A percentile compares a stretch with the other conserved stretches of the same genome.
Conservation (phyloP, 805 yeast species). For the Maudiozyma turicensis region DNA sequence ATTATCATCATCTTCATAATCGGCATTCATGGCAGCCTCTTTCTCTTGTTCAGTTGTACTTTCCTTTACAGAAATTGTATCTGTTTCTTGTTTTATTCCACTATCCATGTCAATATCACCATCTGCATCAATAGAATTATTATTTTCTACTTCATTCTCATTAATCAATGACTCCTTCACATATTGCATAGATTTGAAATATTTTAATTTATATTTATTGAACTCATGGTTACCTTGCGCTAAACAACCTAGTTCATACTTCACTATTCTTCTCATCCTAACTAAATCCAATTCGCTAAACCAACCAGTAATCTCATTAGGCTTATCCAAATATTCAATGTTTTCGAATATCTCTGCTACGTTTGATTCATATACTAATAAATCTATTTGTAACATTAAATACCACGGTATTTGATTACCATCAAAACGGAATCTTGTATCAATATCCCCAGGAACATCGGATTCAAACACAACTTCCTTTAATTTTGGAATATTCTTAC, state of each 20-base stretch:
- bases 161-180: constrained; percentile 31
- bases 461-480: constrained; percentile 27
- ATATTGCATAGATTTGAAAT: constrained; percentile 35
- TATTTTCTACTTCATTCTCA: constrained; percentile 10
- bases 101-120: constrained; percentile 20
- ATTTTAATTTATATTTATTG: constrained; percentile 32
- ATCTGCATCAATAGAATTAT: constrained; percentile 19
- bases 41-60: background rate
- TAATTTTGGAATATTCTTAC: constrained; percentile 25
- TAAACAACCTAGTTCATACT: constrained; percentile 60
- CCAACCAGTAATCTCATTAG: constrained; percentile 57
- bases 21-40: constrained; percentile 1
- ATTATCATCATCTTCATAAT: constrained; percentile 22
- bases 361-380: constrained; percentile 56
- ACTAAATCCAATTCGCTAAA: constrained; percentile 49
- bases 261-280: constrained; percentile 56
- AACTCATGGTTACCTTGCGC: constrained; percentile 40
- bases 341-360: constrained; percentile 36
- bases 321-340: constrained; percentile 44
- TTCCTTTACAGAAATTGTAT: background rate
- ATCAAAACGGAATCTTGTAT: constrained; percentile 51
- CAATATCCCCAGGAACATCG: constrained; percentile 29
- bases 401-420: constrained; percentile 63
- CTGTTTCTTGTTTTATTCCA: constrained; percentile 5
- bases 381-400: constrained; percentile 70